Evolutionary conservation across 1,139 yeast species (phyloP).

Genomic region (Scheffersomyces cryptocercus): DNA sequence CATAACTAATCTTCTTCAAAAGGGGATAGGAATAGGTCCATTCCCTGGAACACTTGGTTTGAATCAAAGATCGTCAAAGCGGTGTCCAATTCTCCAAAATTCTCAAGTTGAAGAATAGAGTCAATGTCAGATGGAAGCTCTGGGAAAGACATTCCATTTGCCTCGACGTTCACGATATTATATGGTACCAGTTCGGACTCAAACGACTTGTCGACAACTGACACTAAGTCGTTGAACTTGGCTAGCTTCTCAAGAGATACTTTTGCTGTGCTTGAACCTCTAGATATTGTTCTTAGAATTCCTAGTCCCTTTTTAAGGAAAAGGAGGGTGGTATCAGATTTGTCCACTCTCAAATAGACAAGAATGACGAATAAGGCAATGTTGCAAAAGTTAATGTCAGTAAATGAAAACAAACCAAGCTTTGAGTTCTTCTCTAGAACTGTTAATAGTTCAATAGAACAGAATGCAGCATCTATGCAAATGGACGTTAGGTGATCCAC

Average conservation of each 20-base stretch:
- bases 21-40: too few relatives aligned
- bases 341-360: constrained; percentile 17
- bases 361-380: constrained; percentile 16
- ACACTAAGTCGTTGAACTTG: neutral
- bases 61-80: too few relatives aligned
- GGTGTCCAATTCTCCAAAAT: neutral
- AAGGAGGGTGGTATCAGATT: constrained; percentile 14
- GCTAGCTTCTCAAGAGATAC: neutral
- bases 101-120: neutral
- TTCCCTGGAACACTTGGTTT: too few relatives aligned
- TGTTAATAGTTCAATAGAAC: constrained; percentile 15
- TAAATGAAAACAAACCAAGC: constrained; percentile 18
- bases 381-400: constrained; percentile 18
- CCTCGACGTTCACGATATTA: neutral
- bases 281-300: constrained; percentile 15
- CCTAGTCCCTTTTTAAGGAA: constrained; percentile 19
- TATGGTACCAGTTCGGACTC: neutral
- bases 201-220: neutral
- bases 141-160: neutral
- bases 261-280: constrained; percentile 8
- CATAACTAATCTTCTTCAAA: too few relatives aligned
- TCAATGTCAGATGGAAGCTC: neutral
- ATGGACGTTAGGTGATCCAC: constrained; percentile 18
- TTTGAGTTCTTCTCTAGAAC: constrained; percentile 15
- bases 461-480: constrained; percentile 20